phyloP scores from a whole-genome alignment of 495 filamentous ascomycete species.

The Annulohypoxylon stygium region DNA sequence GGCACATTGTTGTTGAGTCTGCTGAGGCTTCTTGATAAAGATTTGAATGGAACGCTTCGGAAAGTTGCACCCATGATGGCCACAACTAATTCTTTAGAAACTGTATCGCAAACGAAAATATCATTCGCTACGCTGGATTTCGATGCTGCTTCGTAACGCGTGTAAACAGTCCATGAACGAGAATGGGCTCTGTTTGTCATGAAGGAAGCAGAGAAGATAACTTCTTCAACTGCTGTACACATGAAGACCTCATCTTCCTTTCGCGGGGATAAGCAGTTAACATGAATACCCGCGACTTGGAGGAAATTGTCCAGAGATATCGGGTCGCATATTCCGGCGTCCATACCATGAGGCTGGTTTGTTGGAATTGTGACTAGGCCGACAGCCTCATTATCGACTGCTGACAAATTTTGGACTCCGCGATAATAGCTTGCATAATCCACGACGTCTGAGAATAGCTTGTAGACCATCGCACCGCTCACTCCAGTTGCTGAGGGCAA shows the following conservation, averaged over 20 bases:
- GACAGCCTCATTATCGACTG: constrained; percentile 13
- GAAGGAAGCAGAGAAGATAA: constrained; percentile 13
- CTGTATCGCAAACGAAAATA: constrained; percentile 13
- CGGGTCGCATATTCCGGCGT: constrained; percentile 8
- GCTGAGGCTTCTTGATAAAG: constrained; percentile 1
- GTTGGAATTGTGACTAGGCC: constrained; percentile 10
- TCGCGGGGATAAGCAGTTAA: constrained; percentile 7
- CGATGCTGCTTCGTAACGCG: constrained; percentile 1
- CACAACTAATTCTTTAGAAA: neutral
- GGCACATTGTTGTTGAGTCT: neutral
- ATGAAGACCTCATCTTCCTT: constrained; percentile 13
- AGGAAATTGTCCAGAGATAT: constrained; percentile 12
- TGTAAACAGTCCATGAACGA: constrained; percentile 18
- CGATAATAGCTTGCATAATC: constrained; percentile 12
- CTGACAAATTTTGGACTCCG: constrained; percentile 7
- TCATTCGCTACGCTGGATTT: constrained; percentile 2
- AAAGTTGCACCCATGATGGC: constrained; percentile 14
- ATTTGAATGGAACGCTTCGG: constrained; percentile 6
- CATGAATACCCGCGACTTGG: constrained; percentile 17
- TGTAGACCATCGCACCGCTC: constrained; percentile 12
- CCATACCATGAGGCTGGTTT: neutral
- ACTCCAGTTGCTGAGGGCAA: constrained; percentile 8
- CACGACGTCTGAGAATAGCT: constrained; percentile 11
- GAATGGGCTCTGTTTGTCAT: neutral
- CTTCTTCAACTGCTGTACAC: constrained; percentile 8